Base-by-base conservation (phyloP, 2,329 filamentous ascomycete species). In the Phialocephala sp. region DNA sequence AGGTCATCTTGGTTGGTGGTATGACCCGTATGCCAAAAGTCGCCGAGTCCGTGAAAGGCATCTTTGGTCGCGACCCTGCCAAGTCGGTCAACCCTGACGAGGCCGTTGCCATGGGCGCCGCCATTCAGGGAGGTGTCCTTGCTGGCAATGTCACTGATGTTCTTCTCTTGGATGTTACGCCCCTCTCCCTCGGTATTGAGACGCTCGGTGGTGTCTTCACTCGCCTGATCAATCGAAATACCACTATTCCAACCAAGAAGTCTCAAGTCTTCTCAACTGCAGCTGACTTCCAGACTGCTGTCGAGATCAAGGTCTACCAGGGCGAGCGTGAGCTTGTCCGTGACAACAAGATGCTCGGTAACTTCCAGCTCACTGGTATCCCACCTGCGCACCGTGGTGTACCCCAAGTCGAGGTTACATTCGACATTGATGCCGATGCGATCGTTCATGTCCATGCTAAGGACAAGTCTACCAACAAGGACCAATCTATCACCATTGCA, bases 1-100 rank as follows among this genome's bases (percentile, higher is more conserved):
- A 98, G 79, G 92, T 98, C 74, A 97, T 98, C 80, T 90, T 98
- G 52, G 94, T 98, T 63, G 94, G 94, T 89, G 94, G 94, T 83
- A 97, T 97, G 94, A 97, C 94, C 75, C 94, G 94, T 85, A 98
- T 98, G 94, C 94, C 94, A 80, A 97, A 97, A 91, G 94, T 98
- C 73, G 86, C 88, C 70, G 93, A 97, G 84, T 95, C 93, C 54
- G 94, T 97, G 80, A 97, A 97, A 91, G 89, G 84, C 84, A 94
- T 97, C 80, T 98, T 98, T 81, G 94, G 94, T 72, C 94, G 94
- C 79, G 94, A 97, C 64, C 93, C 94, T 71, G 92, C 94, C 81
- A 98, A 97, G 89, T 96, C 94, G 59, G 94, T 98, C 80, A 98
- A 98, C 88, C 94, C 94, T 67, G 94, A 98, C 74, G 94, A 98